Percentiles rank a stretch among this genome's conserved stretches.
These are phyloP conservation scores for Penicillium lividum DNA, from an alignment of 495 filamentous ascomycete genomes.

Conservation along the genomic window DNA sequence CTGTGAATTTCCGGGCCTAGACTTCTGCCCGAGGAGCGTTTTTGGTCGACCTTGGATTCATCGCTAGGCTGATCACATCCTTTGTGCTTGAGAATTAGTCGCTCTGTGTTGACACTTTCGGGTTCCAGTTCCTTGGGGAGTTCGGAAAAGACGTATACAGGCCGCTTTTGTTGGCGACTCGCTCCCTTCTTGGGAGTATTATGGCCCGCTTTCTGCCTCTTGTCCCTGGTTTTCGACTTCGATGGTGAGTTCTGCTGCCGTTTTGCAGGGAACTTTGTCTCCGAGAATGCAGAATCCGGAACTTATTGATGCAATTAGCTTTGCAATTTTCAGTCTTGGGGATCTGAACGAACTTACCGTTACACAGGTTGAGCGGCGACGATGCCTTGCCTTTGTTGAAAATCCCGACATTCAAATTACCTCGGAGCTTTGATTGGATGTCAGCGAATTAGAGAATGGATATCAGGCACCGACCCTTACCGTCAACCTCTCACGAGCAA, in stretches of 20 bases:
- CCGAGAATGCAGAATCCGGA: not conserved
- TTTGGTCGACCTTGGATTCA: not conserved
- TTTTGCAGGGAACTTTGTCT: not conserved
- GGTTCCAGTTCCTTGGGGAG: not conserved
- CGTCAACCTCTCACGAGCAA: conserved; percentile 62
- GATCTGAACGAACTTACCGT: conserved; percentile 12
- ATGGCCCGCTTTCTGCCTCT: not conserved
- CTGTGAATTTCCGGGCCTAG: not conserved
- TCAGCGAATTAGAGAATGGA: conserved; percentile 23
- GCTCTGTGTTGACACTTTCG: not conserved
- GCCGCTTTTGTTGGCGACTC: not conserved
- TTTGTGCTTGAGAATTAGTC: not conserved
- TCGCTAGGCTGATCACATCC: not conserved
- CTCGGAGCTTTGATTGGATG: conserved; percentile 47
- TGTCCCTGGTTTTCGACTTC: not conserved
- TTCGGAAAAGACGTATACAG: not conserved
- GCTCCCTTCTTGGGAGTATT: not conserved
- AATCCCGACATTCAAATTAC: conserved; percentile 54
- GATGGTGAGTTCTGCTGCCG: not conserved
- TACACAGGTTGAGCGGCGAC: conserved; percentile 53
- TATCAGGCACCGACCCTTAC: conserved; percentile 40
- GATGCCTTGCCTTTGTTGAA: conserved; percentile 73
- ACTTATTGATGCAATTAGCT: not conserved
- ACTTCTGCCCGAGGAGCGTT: not conserved
- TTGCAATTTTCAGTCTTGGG: not conserved